These are phyloP conservation scores for Sambucus nigra DNA, from an alignment of 129 eudicot species.

Conservation along the genomic window DNA sequence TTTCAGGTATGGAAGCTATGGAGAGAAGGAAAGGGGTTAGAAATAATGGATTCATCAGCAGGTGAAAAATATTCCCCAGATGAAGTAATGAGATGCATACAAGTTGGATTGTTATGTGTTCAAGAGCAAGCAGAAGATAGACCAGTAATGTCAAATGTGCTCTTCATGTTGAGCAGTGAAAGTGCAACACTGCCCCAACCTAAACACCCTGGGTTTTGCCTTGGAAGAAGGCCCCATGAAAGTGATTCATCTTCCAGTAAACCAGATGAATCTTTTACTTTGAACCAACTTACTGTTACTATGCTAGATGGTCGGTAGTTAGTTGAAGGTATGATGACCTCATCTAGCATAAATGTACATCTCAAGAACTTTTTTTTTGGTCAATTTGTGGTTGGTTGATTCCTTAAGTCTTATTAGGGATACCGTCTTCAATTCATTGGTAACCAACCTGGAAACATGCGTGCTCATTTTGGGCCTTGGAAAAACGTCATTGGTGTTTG, in stretches of 20 bases:
- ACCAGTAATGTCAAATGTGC: conserved; percentile 61
- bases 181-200: conserved; percentile 44
- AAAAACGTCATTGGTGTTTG: too few species aligned
- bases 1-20: conserved; percentile 73
- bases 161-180: conserved; percentile 70
- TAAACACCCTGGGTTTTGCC: conserved; percentile 59
- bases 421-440: too few species aligned
- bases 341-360: too few species aligned
- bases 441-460: too few species aligned
- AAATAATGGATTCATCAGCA: conserved; percentile 40
- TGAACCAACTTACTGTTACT: conserved; percentile 60
- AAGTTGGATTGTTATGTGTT: conserved; percentile 76
- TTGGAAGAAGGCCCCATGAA: conserved; percentile 48
- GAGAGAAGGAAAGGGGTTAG: conserved; percentile 59
- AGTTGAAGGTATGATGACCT: conserved; percentile 12
- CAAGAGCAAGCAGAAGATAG: conserved; percentile 86
- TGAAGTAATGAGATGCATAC: conserved; percentile 77
- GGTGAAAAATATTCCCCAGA: conserved; percentile 30
- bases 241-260: conserved; percentile 50
- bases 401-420: too few species aligned
- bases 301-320: conserved; percentile 58
- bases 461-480: too few species aligned
- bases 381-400: too few species aligned
- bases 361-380: too few species aligned
- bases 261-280: conserved; percentile 51